A percentile compares a stretch with the other conserved stretches of the same genome.
Conservation (phyloP, 768 basidiomycete species). For the Tricholoma sp. region DNA sequence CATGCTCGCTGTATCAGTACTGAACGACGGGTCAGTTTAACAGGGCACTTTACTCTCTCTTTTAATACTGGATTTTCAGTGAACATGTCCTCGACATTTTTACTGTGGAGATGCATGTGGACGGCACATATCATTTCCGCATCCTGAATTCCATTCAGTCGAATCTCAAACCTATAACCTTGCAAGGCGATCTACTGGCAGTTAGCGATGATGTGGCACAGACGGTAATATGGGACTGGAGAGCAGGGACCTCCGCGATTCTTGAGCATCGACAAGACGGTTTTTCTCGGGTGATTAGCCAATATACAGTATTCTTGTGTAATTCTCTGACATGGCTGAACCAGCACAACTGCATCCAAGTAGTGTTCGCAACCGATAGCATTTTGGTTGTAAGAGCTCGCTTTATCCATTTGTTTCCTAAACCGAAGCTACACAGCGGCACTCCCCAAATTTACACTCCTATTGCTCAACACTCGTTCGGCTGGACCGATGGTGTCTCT, state of each 20-base stretch:
- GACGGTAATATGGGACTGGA: constrained; percentile 56
- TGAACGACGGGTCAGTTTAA: constrained; percentile 37
- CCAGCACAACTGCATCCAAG: constrained; percentile 50
- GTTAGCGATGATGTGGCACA: constrained; percentile 47
- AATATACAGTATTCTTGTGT: not conserved
- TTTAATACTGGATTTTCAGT: constrained; percentile 18
- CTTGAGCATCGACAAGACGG: constrained; percentile 33
- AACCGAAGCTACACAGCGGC: constrained; percentile 30
- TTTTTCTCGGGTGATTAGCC: constrained; percentile 25
- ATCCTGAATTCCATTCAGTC: constrained; percentile 32
- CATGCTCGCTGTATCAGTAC: constrained; percentile 45
- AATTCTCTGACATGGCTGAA: not conserved
- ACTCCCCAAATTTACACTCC: constrained; percentile 25
- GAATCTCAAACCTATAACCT: constrained; percentile 38
- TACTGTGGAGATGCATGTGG: constrained; percentile 12
- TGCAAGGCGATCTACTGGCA: constrained; percentile 49
- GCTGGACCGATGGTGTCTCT: constrained; percentile 63
- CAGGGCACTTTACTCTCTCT: constrained; percentile 10
- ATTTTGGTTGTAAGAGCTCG: constrained; percentile 57
- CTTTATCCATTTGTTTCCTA: constrained; percentile 51
- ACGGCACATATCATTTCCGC: constrained; percentile 21
- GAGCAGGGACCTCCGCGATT: constrained; percentile 37
- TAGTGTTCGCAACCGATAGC: constrained; percentile 40
- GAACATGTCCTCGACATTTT: constrained; percentile 29
- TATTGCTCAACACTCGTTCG: constrained; percentile 47